Percentiles rank a stretch among this genome's conserved stretches.
Evolutionary conservation across 495 filamentous ascomycete genomes (phyloP).

Genomic region (Xylaria longipes): DNA sequence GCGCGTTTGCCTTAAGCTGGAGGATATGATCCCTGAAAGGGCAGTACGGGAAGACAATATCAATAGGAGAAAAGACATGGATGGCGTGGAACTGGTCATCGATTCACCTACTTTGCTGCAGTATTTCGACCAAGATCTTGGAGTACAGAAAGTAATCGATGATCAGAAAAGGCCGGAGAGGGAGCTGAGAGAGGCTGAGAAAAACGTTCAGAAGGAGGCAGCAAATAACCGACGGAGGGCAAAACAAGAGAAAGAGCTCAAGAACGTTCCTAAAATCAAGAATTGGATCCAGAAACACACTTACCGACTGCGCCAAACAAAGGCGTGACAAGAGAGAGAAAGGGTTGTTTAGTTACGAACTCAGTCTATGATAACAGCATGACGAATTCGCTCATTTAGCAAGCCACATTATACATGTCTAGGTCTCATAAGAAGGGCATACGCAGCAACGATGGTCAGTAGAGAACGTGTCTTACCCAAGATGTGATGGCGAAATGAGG

Average conservation of each 20-base stretch:
- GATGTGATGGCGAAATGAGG: no score
- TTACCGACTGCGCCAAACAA: not conserved
- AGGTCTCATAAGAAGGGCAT: no score
- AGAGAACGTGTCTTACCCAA: no score
- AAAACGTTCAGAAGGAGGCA: not conserved
- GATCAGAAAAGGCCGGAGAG: not conserved
- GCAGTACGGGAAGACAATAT: not conserved
- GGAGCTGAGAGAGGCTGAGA: not conserved
- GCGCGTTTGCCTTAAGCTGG: not conserved
- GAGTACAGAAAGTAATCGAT: not conserved
- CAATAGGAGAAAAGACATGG: not conserved
- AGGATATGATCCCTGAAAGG: slow-evolving; percentile 1
- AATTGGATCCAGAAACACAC: not conserved
- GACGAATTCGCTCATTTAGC: no score
- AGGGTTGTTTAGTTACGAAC: not conserved
- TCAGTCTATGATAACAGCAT: not conserved
- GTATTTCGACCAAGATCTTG: not conserved
- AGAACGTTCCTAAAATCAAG: not conserved
- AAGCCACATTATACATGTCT: no score
- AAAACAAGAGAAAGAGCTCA: slow-evolving; percentile 9
- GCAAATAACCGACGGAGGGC: not conserved
- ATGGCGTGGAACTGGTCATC: not conserved
- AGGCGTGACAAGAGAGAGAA: not conserved
- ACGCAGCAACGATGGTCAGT: no score
- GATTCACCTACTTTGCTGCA: not conserved